A percentile compares a stretch with the other conserved stretches of the same genome.
phyloP scores from a whole-genome alignment of 2,329 filamentous ascomycete species.

The Hypocreales sp. region DNA sequence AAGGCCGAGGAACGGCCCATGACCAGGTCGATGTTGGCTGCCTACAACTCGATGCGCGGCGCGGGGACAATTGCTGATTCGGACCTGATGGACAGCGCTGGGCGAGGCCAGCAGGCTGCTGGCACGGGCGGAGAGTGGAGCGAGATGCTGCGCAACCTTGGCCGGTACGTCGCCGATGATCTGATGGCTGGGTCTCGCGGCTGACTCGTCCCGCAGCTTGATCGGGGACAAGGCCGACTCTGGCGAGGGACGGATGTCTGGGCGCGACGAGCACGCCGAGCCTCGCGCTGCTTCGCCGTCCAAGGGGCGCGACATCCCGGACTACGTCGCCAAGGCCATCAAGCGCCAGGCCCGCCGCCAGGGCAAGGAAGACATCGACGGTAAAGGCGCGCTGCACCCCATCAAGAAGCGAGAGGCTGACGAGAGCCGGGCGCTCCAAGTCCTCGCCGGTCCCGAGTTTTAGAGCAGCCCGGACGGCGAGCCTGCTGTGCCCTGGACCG shows the following conservation, averaged over 20 bases:
- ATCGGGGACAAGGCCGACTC: background rate
- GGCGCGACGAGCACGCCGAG: no score
- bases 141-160: background rate
- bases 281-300: no score
- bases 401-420: background rate
- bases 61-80: background rate
- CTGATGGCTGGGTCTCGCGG: background rate
- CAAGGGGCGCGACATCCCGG: no score
- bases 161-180: background rate
- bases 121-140: background rate
- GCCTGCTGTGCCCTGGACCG: background rate
- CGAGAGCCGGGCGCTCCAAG: no score
- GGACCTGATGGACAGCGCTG: background rate
- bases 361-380: background rate
- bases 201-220: background rate
- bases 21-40: background rate
- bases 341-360: no score
- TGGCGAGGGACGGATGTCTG: background rate
- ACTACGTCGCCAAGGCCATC: no score
- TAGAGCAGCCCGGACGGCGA: background rate
- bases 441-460: background rate
- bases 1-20: background rate
- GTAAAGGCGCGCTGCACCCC: background rate
- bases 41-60: constrained; percentile 1
- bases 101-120: no score